Base-by-base conservation (phyloP, 352 stramenopile genomes). In the Elongisporangium senticosum region DNA sequence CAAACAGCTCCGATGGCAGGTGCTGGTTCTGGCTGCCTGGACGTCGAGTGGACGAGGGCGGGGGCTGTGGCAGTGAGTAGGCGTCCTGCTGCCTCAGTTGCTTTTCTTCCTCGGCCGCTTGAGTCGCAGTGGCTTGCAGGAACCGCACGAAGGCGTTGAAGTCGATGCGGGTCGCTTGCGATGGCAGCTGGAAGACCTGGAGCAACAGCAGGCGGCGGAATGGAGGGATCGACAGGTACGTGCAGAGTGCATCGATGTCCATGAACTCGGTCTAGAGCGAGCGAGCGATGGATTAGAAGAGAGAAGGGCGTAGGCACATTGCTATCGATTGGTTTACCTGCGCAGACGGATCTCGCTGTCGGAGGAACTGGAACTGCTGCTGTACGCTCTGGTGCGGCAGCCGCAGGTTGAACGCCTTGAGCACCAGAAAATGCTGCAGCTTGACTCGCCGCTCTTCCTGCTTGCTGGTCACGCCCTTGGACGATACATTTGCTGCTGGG, bases 361-460 rank as follows among this genome's bases (percentile, higher is more conserved):
- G 68, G 14, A 92, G 63, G 28, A 61, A 70, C 43, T 77, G 65
- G 64, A 95, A 91, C 56, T 93, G 86, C 61, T 93, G 67, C 2
- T 66, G 63, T 37, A 95, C 59, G 3, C 75, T 90, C 58, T 85
- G 70, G 55, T 72, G 77, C 19, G 64, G 58, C 37, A 76, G 74
- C 23, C 86, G 81, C 48, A 91, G 55, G 65, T 93, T 95, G 65
- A 88, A 95, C 17, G 86, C 86, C 47, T 87, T 88, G 59, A 93
- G 73, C 47, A 90, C 72, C 37, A 93, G 63, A 40, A 94, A 93
- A 37, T 89, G 71, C 60, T 95, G 83, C 59, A 93, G 62, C 63
- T 92, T 88, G 15, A 80, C 57, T 0, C 69, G 67, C 33, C 79
- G 75, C 15, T 86, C 65, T 11, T 54, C 54, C 10, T 43, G 33